Conservation (phyloP, 1,284 basidiomycete species). For the Exsudoporus floridanus region DNA sequence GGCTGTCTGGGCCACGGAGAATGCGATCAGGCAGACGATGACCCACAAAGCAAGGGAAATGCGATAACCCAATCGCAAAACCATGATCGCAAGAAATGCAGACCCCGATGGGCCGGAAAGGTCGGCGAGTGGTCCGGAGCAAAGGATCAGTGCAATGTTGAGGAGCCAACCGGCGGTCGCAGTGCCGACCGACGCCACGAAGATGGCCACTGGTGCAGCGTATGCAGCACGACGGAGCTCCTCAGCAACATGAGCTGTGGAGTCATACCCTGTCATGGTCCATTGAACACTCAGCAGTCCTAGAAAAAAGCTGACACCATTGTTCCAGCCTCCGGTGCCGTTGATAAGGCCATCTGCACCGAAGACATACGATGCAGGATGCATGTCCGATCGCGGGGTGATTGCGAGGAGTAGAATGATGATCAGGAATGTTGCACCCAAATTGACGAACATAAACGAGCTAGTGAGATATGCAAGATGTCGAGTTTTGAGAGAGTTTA, state of each 20-base stretch:
- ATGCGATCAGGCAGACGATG: constrained; percentile 78
- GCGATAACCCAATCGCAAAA: constrained; percentile 66
- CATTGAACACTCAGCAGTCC: constrained; percentile 90
- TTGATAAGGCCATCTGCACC: constrained; percentile 68
- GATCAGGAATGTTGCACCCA: constrained; percentile 75
- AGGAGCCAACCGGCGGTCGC: constrained; percentile 82
- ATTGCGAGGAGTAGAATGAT: constrained; percentile 84
- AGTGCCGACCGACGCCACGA: constrained; percentile 88
- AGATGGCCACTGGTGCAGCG: constrained; percentile 77
- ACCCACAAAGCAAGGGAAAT: constrained; percentile 74
- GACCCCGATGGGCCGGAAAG: constrained; percentile 66
- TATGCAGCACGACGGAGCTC: constrained; percentile 89
- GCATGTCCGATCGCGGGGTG: constrained; percentile 79
- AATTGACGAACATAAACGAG: constrained; percentile 85
- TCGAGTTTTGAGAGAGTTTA: constrained; percentile 83
- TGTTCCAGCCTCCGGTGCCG: constrained; percentile 77
- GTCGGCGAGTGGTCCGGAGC: constrained; percentile 67
- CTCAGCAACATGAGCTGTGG: constrained; percentile 87
- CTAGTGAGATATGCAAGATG: constrained; percentile 77
- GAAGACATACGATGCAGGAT: constrained; percentile 77
- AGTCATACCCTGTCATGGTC: constrained; percentile 83
- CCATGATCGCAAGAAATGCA: constrained; percentile 60
- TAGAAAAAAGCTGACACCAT: constrained; percentile 83
- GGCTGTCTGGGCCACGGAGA: constrained; percentile 80
- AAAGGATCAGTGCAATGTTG: constrained; percentile 81